Evolutionary conservation across 1,284 basidiomycete species (phyloP).

Genomic region (Volvariella volvacea): DNA sequence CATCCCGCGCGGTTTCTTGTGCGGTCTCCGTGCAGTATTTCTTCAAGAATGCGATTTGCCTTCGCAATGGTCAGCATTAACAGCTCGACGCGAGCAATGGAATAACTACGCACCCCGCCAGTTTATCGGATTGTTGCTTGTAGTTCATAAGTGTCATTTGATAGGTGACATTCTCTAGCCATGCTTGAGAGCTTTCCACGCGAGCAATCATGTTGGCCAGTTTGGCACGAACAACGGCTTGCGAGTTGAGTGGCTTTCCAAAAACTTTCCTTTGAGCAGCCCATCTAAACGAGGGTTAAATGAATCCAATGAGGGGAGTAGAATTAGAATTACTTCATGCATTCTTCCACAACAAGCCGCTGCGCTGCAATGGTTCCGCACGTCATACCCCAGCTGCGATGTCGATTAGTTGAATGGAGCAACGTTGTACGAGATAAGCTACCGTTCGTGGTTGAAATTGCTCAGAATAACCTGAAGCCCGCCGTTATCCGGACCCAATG

Average conservation of each 20-base stretch:
- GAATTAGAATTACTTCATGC: slow-evolving; percentile 44
- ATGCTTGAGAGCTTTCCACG: slow-evolving; percentile 68
- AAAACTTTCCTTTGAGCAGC: slow-evolving; percentile 77
- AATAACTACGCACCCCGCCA: slow-evolving; percentile 46
- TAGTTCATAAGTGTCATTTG: slow-evolving; percentile 87
- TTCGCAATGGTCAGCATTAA: slow-evolving; percentile 27
- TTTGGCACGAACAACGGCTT: slow-evolving; percentile 82
- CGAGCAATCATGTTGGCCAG: slow-evolving; percentile 83
- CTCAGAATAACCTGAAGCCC: slow-evolving; percentile 71
- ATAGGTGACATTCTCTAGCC: slow-evolving; percentile 86
- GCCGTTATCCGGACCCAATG: slow-evolving; percentile 74
- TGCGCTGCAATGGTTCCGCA: slow-evolving; percentile 17
- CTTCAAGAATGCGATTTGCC: slow-evolving; percentile 77
- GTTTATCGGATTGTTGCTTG: slow-evolving; percentile 48
- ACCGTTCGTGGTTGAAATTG: slow-evolving; percentile 73
- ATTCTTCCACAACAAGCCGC: slow-evolving; percentile 53
- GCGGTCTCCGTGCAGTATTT: slow-evolving; percentile 61
- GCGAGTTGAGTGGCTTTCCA: slow-evolving; percentile 76
- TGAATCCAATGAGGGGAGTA: neutral
- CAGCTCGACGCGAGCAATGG: neutral
- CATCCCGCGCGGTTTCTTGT: slow-evolving; percentile 72
- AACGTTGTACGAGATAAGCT: slow-evolving; percentile 56
- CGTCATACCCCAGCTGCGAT: slow-evolving; percentile 17
- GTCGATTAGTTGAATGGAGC: slow-evolving; percentile 48
- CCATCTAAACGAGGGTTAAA: slow-evolving; percentile 42